Base-by-base conservation (phyloP, 371 early-diverging fungal genomes). In the Actinomortierella wolfii region DNA sequence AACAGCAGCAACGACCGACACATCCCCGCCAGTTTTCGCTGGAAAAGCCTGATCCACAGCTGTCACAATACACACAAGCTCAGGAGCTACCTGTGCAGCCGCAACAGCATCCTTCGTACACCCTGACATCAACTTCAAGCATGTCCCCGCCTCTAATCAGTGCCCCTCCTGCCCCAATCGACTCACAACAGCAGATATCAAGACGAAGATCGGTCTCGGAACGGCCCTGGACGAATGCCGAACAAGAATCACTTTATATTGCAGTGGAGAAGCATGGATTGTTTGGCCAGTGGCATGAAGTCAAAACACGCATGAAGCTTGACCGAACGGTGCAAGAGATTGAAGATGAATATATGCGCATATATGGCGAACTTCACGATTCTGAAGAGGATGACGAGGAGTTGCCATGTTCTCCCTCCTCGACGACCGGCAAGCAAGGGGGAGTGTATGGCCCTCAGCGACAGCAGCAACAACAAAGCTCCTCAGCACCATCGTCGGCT, bases 321-420 rank as follows among this genome's bases (percentile, higher is more conserved):
- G 28, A 65, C n/a, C 71, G 66, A 8, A 50, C 65, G 0, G 7
- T 42, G 14, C 26, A 47, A 11, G 71, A 70, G 52, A 70, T 70
- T 57, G 66, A 60, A 6, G 57, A 61, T 39, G 71, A 70, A 34
- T 70, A 70, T 40, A 65, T 58, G 59, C 71, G 62, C 0, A 57
- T 70, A 34, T 70, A 70, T 58, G 65, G 71, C 17, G 71, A 70
- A 23, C 46, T 70, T n/a, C 54, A 53, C 0, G 71, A 65, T 23
- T 61, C 65, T 15, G 71, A 69, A 1, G 50, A 69, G 15, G 69
- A 64, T 11, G 28, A 43, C 4, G 44, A 62, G 20, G 39, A 26
- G 14, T 34, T 11, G 34, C 34, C 11, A 11, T 34, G 34, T 11
- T 34, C 34, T 11, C 34, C 34, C 11, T 6, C 34, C 7, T 6